Percentiles rank a stretch among this genome's conserved stretches.
phyloP scores from a whole-genome alignment of 2,329 filamentous ascomycete genomes.

The Cordyceps cicadae region DNA sequence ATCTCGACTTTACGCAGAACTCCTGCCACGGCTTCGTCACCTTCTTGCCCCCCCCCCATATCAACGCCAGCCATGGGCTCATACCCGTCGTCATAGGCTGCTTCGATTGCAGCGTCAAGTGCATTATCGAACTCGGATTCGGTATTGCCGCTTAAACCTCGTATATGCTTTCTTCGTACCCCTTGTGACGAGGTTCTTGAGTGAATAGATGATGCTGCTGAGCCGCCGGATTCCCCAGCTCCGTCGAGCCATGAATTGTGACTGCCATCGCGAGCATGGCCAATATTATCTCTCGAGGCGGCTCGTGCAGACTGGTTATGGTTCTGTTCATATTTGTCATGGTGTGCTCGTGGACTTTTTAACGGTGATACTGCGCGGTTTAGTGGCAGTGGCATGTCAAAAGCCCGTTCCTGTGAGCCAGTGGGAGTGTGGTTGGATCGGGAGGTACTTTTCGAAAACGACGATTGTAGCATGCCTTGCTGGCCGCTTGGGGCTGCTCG shows the following conservation, averaged over 20 bases:
- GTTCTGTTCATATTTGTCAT: slow-evolving; percentile 17
- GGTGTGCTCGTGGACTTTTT: slow-evolving; percentile 11
- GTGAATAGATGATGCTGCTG: slow-evolving; percentile 69
- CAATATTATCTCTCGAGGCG: slow-evolving; percentile 17
- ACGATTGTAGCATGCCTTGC: slow-evolving; percentile 36
- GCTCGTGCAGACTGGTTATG: slow-evolving; percentile 23
- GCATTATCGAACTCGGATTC: slow-evolving; percentile 92
- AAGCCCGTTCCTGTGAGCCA: slow-evolving; percentile 1
- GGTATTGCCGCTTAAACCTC: slow-evolving; percentile 60
- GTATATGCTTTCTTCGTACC: slow-evolving; percentile 60
- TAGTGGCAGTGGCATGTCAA: slow-evolving; percentile 56
- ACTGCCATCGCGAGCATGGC: slow-evolving; percentile 53
- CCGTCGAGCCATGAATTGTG: slow-evolving; percentile 90
- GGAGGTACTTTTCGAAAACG: slow-evolving; percentile 45
- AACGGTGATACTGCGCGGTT: slow-evolving; percentile 47
- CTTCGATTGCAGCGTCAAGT: slow-evolving; percentile 89
- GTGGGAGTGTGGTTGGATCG: slow-evolving; percentile 15
- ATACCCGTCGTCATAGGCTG: slow-evolving; percentile 86
- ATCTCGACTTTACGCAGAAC: slow-evolving; percentile 61
- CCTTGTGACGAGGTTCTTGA: slow-evolving; percentile 68
- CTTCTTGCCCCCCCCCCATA: slow-evolving; percentile 29
- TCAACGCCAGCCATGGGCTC: slow-evolving; percentile 57
- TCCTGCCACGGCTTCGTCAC: slow-evolving; percentile 41
- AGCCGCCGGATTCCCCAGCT: slow-evolving; percentile 81
- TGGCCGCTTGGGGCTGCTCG: neutral